These are phyloP conservation scores for Ophiostoma novo-ulmi DNA, from an alignment of 2,329 filamentous ascomycete genomes.

Conservation along the genomic window DNA sequence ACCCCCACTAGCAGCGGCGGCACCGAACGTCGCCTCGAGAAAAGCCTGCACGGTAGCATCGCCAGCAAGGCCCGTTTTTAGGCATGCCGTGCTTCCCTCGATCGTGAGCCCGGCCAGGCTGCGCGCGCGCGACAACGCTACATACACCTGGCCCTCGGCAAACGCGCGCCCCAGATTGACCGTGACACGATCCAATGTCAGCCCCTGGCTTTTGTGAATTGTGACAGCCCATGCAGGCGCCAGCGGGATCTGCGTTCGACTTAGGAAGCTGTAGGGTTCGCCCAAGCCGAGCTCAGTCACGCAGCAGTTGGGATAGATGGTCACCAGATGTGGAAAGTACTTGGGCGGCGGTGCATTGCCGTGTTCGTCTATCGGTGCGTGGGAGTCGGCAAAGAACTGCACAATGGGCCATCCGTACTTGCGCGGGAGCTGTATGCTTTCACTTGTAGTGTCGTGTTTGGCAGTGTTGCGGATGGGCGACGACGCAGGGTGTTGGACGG, in stretches of 20 bases:
- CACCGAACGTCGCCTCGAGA: neutral
- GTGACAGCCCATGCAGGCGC: conserved; percentile 58
- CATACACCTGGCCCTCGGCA: conserved; percentile 56
- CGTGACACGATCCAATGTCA: conserved; percentile 55
- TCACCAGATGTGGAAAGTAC: conserved; percentile 34
- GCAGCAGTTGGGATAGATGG: conserved; percentile 47
- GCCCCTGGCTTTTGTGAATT: conserved; percentile 59
- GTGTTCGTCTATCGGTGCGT: conserved; percentile 29
- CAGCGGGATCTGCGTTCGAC: conserved; percentile 58
- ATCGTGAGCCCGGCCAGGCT: conserved; percentile 46
- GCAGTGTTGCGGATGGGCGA: neutral
- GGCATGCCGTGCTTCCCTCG: conserved; percentile 31
- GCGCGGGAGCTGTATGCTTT: neutral
- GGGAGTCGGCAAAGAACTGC: conserved; percentile 42
- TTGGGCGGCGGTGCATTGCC: neutral
- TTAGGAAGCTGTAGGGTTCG: conserved; percentile 44
- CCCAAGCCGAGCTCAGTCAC: conserved; percentile 44
- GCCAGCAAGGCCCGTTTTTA: neutral
- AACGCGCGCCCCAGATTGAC: conserved; percentile 51
- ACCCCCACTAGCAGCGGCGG: neutral
- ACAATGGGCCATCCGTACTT: conserved; percentile 22
- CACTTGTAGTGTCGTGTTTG: neutral
- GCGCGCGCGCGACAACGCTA: conserved; percentile 55
- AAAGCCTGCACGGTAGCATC: neutral
- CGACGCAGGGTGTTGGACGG: neutral